Evolutionary conservation across 495 filamentous ascomycete species (phyloP).

Genomic region (Pyronema omphalodes): DNA sequence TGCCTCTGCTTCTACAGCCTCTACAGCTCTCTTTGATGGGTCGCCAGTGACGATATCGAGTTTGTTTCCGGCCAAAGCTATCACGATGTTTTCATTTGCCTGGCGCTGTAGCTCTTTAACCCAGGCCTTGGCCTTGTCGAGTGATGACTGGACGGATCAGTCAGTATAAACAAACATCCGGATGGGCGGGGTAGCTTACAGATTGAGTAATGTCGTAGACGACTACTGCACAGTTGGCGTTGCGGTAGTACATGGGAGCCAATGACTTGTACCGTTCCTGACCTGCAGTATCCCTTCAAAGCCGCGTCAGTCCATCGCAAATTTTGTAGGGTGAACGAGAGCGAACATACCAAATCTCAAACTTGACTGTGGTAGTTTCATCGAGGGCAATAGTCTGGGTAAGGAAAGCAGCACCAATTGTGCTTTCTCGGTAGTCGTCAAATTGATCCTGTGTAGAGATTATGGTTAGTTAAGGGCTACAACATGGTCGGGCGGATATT

Average conservation of each 20-base stretch:
- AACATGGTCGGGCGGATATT: not conserved
- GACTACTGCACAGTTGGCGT: slow-evolving; percentile 96
- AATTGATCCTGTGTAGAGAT: slow-evolving; percentile 69
- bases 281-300: slow-evolving; percentile 60
- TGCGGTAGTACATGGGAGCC: slow-evolving; percentile 98
- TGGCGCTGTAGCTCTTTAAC: slow-evolving; percentile 98
- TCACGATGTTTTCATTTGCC: slow-evolving; percentile 98
- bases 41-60: slow-evolving; percentile 70
- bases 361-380: slow-evolving; percentile 95
- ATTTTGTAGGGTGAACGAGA: not conserved
- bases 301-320: slow-evolving; percentile 6
- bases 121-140: slow-evolving; percentile 98
- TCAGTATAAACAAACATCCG: not conserved
- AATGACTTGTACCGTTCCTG: slow-evolving; percentile 97
- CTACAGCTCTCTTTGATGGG: slow-evolving; percentile 71
- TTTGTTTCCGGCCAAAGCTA: slow-evolving; percentile 95
- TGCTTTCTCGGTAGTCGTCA: slow-evolving; percentile 97
- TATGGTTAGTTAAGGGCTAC: not conserved
- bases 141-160: slow-evolving; percentile 46
- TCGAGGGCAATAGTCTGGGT: slow-evolving; percentile 97
- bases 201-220: slow-evolving; percentile 99
- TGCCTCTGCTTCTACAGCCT: slow-evolving; percentile 75
- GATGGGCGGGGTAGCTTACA: slow-evolving; percentile 36
- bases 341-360: slow-evolving; percentile 70
- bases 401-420: slow-evolving; percentile 95